Evolutionary conservation across 139 green algal species (phyloP), one percentile per base, ranked within the genome.

Genomic region (Limnomonas spitsbergensis): DNA sequence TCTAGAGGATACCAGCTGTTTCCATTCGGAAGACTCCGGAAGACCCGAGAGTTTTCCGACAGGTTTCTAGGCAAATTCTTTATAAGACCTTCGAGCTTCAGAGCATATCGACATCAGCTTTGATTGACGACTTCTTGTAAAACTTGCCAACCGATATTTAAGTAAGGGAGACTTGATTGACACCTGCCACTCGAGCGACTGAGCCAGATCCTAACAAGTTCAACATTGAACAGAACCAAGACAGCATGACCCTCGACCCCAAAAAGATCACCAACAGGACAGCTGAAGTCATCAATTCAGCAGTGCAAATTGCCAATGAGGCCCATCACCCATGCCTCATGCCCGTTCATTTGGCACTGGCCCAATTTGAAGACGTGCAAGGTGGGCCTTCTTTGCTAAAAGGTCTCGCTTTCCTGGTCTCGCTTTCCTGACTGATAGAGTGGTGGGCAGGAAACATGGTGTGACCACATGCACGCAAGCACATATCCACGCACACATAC

Each of bases 321-420:
- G 34, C 86, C 26, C 2, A 37, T 0, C 88, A 96, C 54, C 78
- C 84, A 38, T 71, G 89, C 70, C 47, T 96, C 0, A 86, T 81
- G 24, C 82, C 92, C 0, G 0, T 91, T 0, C 93, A 97, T 69
- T 42, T 97, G 3, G 90, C 88, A 1, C 66, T 90, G 0, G 86
- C 71, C 4, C 52, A 97, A 4, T 89, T 95, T 38, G 92, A 97
- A 61, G 91, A 94, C 61, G 32, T 76, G 0, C 76, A 89, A 68
- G 73, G 56, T 70, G 56, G 7, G 6, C 9, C 42, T 6, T 6
- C 42, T 27, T 54, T 6, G 42, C 42, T 54, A 6, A 27, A 27
- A 54, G 42, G 9, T 54, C 42, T 54, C 7, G 7, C 6, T 6
- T 9, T 27, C 42, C 6, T 54, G 29, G 54, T 6, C 24, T 69